Percentiles rank a stretch among this genome's conserved stretches.
phyloP scores from a whole-genome alignment of 805 yeast species.

The Starmerella apis region DNA sequence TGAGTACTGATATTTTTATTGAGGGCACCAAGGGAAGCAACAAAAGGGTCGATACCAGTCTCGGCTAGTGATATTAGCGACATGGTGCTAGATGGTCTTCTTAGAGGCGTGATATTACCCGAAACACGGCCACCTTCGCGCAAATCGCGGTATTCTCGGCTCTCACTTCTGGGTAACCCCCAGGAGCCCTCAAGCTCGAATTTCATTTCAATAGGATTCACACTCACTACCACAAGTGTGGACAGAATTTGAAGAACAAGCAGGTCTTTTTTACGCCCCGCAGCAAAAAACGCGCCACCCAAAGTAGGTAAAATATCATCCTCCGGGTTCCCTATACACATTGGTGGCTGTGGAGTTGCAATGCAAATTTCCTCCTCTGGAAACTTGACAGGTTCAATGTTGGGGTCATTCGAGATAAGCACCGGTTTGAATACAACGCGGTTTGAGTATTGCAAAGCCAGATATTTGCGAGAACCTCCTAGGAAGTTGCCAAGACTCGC shows the following conservation, averaged over 20 bases:
- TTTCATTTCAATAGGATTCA: conserved; percentile 11
- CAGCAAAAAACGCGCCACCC: conserved; percentile 19
- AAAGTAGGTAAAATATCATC: conserved; percentile 11
- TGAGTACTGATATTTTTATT: not conserved
- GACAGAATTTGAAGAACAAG: conserved; percentile 13
- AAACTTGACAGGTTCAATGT: not conserved
- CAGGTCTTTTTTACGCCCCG: conserved; percentile 19
- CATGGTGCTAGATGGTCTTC: not conserved
- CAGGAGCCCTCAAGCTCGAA: conserved; percentile 21
- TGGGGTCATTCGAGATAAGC: not conserved
- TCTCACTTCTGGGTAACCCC: conserved; percentile 14
- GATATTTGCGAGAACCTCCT: conserved; percentile 12
- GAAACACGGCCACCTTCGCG: not conserved
- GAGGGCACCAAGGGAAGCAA: not conserved
- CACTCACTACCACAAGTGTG: conserved; percentile 12
- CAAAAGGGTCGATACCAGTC: conserved; percentile 3
- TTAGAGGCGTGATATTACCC: not conserved
- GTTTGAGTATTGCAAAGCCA: conserved; percentile 20
- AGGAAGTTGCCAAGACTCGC: conserved; percentile 19
- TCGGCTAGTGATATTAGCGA: conserved; percentile 5
- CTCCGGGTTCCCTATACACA: conserved; percentile 14
- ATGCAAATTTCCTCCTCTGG: conserved; percentile 9
- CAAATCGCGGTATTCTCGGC: not conserved
- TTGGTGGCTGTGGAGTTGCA: conserved; percentile 20
- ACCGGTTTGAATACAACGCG: conserved; percentile 15